Evolutionary conservation across 2,329 filamentous ascomycete species (phyloP).

Genomic region (Fusarium metavorans): DNA sequence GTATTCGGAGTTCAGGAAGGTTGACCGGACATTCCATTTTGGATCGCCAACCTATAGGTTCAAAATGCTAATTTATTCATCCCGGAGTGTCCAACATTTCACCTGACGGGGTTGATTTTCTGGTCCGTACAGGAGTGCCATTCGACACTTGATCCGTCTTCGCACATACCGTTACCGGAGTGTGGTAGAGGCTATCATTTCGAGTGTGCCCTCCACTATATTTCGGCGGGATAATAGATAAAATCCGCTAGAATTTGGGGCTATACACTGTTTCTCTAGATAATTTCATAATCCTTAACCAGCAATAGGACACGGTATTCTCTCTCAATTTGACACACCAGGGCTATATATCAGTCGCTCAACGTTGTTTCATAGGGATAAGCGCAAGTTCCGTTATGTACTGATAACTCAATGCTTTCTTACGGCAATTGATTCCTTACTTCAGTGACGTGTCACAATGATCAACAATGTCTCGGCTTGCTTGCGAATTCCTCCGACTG

Average conservation of each 20-base stretch:
- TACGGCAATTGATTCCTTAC: accelerated
- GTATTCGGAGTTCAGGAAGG: not conserved
- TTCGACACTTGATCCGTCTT: not conserved
- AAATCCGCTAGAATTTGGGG: too few species aligned
- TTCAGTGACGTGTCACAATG: not conserved
- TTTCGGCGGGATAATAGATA: too few species aligned
- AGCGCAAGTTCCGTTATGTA: not conserved
- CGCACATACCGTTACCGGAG: not conserved
- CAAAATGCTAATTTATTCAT: not conserved
- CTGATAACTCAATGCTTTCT: not conserved
- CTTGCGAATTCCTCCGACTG: not conserved
- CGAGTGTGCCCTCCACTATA: too few species aligned
- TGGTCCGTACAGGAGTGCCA: not conserved
- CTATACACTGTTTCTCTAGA: too few species aligned
- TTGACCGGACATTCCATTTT: not conserved
- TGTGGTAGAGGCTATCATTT: too few species aligned
- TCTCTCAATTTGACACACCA: not conserved
- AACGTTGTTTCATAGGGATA: not conserved
- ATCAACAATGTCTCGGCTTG: not conserved
- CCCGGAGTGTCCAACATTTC: not conserved
- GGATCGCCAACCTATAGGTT: not conserved
- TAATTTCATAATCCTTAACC: not conserved
- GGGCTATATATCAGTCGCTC: not conserved
- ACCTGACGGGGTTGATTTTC: not conserved
- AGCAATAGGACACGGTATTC: not conserved